Base-by-base conservation (phyloP, 2,329 filamentous ascomycete species). In the Beauveria australis region DNA sequence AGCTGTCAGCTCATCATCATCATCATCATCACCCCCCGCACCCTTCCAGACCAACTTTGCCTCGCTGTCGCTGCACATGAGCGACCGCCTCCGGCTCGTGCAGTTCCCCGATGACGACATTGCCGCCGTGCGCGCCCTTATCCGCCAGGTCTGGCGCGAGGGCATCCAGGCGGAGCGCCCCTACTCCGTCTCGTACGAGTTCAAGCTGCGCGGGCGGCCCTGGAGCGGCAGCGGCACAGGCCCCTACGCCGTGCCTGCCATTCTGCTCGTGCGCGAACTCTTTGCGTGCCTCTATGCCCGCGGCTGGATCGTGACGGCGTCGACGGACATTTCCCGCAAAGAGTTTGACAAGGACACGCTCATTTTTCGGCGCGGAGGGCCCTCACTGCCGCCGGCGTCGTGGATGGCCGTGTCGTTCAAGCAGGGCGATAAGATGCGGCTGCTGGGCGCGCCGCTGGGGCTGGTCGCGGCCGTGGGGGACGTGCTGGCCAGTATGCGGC, bases 31-130 rank as follows among this genome's bases (percentile, higher is more conserved):
- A 3, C 10, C 24, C 10, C 22, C 18, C 24, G 7, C 10, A 6
- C 44, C 46, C 4, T 61, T 61, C 26, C 53, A 44, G 47, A 61
- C 60, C 22, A 58, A 44, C 22, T 61, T 61, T 30, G 60, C 37
- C 40, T 61, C 53, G 22, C 26, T 61, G n/a, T 61, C 60, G 24
- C 53, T 61, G n/a, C 60, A 61, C 60, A 57, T 41, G 40, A 57
- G 28, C 22, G 60, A 61, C 41, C 46, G 48, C 12, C 30, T 61
- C 7, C 60, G 60, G 9, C 28, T 61, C 48, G 43, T 61, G n/a
- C 53, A 61, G 26, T 61, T 61, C 18, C 10, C 19, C 26, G 9
- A 6, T 12, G 53, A 56, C 26, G 60, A 61, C 47, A 12, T 61
- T 8, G 30, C 33, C 37, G 53, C 47, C 22, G 19, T 58, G 18